Evolutionary conservation across 2,329 filamentous ascomycete genomes (phyloP), one percentile per base, ranked within the genome.

Genomic region (Coniochaeta ligniaria): DNA sequence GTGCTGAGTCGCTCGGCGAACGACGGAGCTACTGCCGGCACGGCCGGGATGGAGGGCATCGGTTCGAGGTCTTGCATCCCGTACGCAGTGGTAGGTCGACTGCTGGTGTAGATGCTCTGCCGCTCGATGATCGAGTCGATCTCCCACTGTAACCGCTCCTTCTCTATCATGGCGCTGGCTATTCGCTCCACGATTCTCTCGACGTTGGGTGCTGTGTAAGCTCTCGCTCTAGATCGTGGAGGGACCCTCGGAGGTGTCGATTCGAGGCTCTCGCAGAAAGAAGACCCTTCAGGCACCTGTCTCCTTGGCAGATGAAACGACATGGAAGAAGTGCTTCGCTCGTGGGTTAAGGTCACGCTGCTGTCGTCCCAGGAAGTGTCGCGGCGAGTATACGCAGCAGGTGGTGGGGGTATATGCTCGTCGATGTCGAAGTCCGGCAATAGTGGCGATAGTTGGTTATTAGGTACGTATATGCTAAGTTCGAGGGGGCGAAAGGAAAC

Each of bases 61-160:
- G 80, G 76, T 60, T 80, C 79, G 63, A 78, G 68, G 60, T 78
- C 80, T 60, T 66, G 67, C 65, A 73, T 68, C 24, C 78, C 81
- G 63, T 79, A 73, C 22, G 78, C 73, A 43, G 80, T 85, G 47
- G 81, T 80, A 35, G 83, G 82, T 57, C 82, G 77, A 69, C 81
- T 84, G 62, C 68, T 74, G 20, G 77, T 64, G 63, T 84, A 86
- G 36, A 85, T 71, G 69, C 82, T 87, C 71, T 85, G 83, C 62
- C 83, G 79, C 74, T 86, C 83, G 26, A 86, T 79, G 24, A 83
- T 75, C 58, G 82, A 78, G 59, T 88, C 82, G 59, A 88, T 86
- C 64, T 85, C 78, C 61, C 78, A 79, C 70, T 88, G 78, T 50
- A 86, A 71, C 60, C 74, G 75, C 60, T 88, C 85, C 63, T 83